Conservation (phyloP, 352 stramenopile genomes). For the Pythium apleroticum region DNA sequence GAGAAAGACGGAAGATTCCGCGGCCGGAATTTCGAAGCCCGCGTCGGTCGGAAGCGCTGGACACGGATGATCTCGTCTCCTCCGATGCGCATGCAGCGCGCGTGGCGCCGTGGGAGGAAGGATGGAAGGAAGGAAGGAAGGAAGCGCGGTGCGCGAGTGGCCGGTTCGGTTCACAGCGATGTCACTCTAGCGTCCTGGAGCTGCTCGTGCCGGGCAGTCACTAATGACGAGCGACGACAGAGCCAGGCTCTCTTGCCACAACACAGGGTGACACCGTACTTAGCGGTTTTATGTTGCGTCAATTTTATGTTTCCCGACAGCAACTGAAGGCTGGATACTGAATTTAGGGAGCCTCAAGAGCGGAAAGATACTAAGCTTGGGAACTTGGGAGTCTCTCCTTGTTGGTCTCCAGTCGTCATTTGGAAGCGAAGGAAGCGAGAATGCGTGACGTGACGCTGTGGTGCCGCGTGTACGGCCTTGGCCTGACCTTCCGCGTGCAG, state of each 20-base stretch:
- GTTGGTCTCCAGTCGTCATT: too few relatives aligned
- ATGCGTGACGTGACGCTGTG: too few relatives aligned
- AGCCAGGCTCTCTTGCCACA: slow-evolving; percentile 5
- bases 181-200: not conserved
- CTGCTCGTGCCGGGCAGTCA: not conserved
- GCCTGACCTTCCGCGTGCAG: too few relatives aligned
- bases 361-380: too few relatives aligned
- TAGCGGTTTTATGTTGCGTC: too few relatives aligned
- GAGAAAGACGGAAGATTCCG: not conserved
- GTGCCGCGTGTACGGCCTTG: too few relatives aligned
- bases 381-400: too few relatives aligned
- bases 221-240: not conserved
- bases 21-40: slow-evolving; percentile 3
- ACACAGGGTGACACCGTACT: not conserved
- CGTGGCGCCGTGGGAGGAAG: not conserved
- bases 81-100: not conserved
- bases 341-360: too few relatives aligned
- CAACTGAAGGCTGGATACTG: too few relatives aligned
- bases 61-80: not conserved
- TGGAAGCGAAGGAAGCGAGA: too few relatives aligned
- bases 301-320: too few relatives aligned
- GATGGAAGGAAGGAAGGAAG: not conserved
- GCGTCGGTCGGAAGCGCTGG: not conserved
- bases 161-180: slow-evolving; percentile 4
- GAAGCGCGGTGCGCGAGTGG: not conserved